These are phyloP conservation scores for Syncephalastrum sp. DNA, from an alignment of 371 early-diverging fungal genomes.

Conservation along the genomic window DNA sequence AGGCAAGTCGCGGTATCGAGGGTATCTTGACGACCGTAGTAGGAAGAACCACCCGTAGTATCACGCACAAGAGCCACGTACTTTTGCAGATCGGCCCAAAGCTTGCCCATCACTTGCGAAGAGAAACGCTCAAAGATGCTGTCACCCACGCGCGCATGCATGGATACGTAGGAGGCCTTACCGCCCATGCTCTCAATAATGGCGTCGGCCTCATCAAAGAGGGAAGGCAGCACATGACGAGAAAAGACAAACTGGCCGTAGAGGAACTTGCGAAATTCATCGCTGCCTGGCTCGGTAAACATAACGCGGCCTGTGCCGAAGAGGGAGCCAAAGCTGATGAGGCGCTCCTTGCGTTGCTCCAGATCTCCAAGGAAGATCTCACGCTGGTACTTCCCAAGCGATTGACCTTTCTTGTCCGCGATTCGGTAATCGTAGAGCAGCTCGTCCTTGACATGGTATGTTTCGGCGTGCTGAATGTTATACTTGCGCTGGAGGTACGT, in stretches of 20 bases:
- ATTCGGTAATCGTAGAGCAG: constrained; percentile 52
- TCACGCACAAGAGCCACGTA: constrained; percentile 26
- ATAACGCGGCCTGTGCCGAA: constrained; percentile 56
- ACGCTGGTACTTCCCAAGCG: constrained; percentile 31
- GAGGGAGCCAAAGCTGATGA: constrained; percentile 57
- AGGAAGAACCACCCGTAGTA: no score
- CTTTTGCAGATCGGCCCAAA: constrained; percentile 27
- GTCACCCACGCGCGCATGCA: constrained; percentile 57
- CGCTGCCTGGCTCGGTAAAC: constrained; percentile 37
- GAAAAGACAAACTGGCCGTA: constrained; percentile 31
- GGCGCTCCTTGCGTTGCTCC: constrained; percentile 34
- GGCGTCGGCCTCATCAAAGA: constrained; percentile 40
- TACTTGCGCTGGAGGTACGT: constrained; percentile 24
- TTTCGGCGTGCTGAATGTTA: constrained; percentile 21
- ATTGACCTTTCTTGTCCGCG: constrained; percentile 32
- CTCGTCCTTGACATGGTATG: constrained; percentile 35
- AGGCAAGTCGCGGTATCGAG: not conserved
- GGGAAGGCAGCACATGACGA: constrained; percentile 27
- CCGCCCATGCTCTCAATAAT: constrained; percentile 54
- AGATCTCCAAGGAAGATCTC: constrained; percentile 46
- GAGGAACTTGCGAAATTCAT: constrained; percentile 23
- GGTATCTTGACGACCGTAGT: not conserved
- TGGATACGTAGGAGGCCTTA: constrained; percentile 40
- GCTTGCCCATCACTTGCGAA: constrained; percentile 26
- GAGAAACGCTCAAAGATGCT: constrained; percentile 47